These are phyloP conservation scores for Monosporascus sp. DNA, from an alignment of 2,329 filamentous ascomycete species.

Conservation along the genomic window DNA sequence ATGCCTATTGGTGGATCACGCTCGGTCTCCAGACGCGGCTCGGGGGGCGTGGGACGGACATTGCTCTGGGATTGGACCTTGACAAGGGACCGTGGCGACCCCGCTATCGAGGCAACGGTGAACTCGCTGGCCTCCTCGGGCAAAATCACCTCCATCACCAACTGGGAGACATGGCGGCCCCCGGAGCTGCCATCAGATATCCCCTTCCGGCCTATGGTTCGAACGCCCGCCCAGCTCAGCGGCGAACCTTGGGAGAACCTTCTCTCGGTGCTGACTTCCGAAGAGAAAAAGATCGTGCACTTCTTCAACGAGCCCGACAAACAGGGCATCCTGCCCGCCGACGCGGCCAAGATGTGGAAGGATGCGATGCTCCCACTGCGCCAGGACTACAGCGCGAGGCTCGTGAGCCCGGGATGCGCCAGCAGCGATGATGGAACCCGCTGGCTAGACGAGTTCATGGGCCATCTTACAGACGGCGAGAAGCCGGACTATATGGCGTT, in stretches of 20 bases:
- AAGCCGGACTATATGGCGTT: constrained; percentile 33
- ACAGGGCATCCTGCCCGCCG: constrained; percentile 23
- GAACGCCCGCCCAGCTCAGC: constrained; percentile 28
- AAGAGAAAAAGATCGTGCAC: constrained; percentile 26
- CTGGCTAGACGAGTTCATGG: constrained; percentile 34
- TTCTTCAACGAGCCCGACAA: constrained; percentile 40
- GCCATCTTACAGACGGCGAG: constrained; percentile 15
- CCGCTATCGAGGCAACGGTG: background rate
- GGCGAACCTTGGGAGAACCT: constrained; percentile 29
- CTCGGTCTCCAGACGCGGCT: background rate
- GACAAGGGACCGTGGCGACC: constrained; percentile 1
- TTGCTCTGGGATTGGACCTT: constrained; percentile 7
- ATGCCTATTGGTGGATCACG: background rate
- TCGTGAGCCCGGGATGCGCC: constrained; percentile 33
- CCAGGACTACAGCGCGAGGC: constrained; percentile 15
- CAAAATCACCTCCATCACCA: constrained; percentile 2
- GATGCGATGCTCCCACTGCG: constrained; percentile 25
- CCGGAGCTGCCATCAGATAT: constrained; percentile 23
- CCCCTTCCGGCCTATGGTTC: constrained; percentile 36
- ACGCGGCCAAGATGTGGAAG: constrained; percentile 30
- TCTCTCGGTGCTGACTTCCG: constrained; percentile 18
- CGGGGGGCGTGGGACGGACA: background rate
- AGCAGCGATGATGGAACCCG: constrained; percentile 26
- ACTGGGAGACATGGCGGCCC: constrained; percentile 9
- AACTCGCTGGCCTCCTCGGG: background rate